These are phyloP conservation scores for Bonia amplexicaulis DNA, from an alignment of 176 grass and related monocot species.

Conservation along the genomic window DNA sequence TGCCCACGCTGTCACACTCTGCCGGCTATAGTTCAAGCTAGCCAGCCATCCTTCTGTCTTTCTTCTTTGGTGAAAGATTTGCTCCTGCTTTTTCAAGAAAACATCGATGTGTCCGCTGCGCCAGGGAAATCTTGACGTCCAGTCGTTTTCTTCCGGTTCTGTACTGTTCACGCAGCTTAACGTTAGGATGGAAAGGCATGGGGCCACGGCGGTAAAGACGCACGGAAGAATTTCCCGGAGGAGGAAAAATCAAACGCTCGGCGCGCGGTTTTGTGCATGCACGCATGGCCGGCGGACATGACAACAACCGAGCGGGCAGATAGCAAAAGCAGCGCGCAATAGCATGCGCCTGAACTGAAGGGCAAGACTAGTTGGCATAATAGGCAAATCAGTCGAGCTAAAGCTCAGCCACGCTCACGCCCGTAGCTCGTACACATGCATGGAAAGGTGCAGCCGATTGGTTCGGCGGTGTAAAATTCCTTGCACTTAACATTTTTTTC, in stretches of 20 bases:
- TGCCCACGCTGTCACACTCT: not conserved
- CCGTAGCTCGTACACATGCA: not conserved
- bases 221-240: not conserved
- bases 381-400: not conserved
- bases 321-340: not conserved
- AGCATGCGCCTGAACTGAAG: not conserved
- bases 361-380: not conserved
- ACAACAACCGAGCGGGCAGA: not conserved
- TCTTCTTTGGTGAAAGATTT: slow-evolving; percentile 29
- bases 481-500: not conserved
- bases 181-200: slow-evolving; percentile 11
- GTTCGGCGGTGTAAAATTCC: not conserved
- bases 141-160: slow-evolving; percentile 19
- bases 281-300: not conserved
- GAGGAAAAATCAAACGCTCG: not conserved
- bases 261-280: not conserved
- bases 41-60: not conserved
- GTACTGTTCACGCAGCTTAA: not conserved
- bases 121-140: not conserved
- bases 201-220: slow-evolving; percentile 19
- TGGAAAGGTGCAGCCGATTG: not conserved
- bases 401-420: not conserved
- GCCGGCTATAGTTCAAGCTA: slow-evolving; percentile 15
- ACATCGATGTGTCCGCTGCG: slow-evolving; percentile 46
- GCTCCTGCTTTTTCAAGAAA: slow-evolving; percentile 8